Evolutionary conservation across 2,329 filamentous ascomycete species (phyloP), one percentile per base, ranked within the genome.

Genomic region (Aspergillus novoparasiticus): DNA sequence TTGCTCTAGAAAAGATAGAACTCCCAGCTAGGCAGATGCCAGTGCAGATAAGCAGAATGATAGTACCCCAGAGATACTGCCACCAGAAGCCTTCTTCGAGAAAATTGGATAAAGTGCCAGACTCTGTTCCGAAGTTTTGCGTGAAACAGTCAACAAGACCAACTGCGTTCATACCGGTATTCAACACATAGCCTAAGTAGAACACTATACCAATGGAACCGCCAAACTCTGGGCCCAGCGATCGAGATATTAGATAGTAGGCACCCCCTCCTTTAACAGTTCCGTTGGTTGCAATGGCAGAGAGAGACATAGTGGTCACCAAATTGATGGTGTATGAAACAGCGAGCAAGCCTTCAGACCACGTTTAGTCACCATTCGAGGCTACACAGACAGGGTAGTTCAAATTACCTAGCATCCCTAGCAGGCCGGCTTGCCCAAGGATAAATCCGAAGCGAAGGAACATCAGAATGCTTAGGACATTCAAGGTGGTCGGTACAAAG

Each of bases 391-490:
- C 61, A 39, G 8, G 19, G 21, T 16, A 10, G 34, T n/a, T 8
- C 8, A 51, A 71, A 83, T 76, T 81, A 91, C 91, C 90, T 74
- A 96, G 81, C 77, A 93, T 95, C 57, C 92, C 93, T 50, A 94
- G 67, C 51, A 96, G 82, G 26, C 93, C 93, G 66, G 90, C 86
- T 73, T 94, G 90, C 10, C 92, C 93, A 26, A 96, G 82, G 62
- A 96, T 91, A 70, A 93, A 89, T 26, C 93, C 92, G 76, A 96
- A 96, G 26, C 93, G 87, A 71, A 96, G 83, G 79, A 96, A 96
- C 92, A 96, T 96, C 65, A 96, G 85, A 77, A 96, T 96, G 71
- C 91, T 94, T 68, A 96, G 81, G 48, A 96, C 93, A 76, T 95
- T 96, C 68, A 96, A 82, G 65, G 90, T 94, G n/a, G 93, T 93